Base-by-base conservation (phyloP, 768 basidiomycete species). In the Kwoniella heveanensis region DNA sequence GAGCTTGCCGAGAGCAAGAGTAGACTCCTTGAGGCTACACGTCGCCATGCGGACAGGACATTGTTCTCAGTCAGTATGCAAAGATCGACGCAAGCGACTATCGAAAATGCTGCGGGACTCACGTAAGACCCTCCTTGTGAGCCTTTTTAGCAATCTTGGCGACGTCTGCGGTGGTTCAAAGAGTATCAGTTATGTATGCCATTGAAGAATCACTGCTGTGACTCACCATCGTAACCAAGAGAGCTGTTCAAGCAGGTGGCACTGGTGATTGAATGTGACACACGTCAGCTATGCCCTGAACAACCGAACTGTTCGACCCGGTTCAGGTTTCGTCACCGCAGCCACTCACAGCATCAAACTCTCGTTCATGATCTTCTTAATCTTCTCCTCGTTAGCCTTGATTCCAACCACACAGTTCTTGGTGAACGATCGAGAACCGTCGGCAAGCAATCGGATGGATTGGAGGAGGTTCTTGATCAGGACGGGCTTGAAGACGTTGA, bases 401-500 rank as follows among this genome's bases (percentile, higher is more conserved):
- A 99, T 95, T 48, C 96, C 96, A 48, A 92, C 89, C 44, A 98
- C 88, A 80, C 96, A 98, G 83, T 99, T 89, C 83, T 91, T 91
- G 62, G 92, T 97, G 82, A 98, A 95, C 50, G 93, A 96, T 39
- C 92, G 88, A 27, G 91, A 73, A 87, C 95, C 96, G 80, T 98
- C 96, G 65, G 91, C 86, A 56, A 98, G 83, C 57, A 99, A 83
- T 22, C 95, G 88, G 74, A 98, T 94, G 80, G 91, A 93, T 81
- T 95, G 94, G 57, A 98, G 83, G 29, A 99, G 90, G 81, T 96
- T 98, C 84, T 94, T 96, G 82, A 95, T 95, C 73, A 98, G 90
- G 65, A 98, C 92, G 50, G 96, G 96, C 83, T 99, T 99, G 85
- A 97, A 99, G 17, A 98, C 96, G 81, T 99, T 99, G 76, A 99